Conservation (phyloP, 2,329 filamentous ascomycete genomes). For the Epicoccum sorghinum region DNA sequence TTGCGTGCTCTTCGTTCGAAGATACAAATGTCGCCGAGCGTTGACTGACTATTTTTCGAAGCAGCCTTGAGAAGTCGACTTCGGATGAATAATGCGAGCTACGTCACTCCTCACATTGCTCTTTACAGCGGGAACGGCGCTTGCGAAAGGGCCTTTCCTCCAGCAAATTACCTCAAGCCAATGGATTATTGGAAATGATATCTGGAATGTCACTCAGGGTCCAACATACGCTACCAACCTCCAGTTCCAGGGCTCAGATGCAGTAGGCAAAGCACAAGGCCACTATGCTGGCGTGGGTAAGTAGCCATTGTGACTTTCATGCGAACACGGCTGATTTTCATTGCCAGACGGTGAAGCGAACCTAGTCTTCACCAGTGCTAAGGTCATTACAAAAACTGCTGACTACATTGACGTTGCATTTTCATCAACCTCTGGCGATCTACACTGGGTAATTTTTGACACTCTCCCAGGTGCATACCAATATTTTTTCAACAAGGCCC, state of each 20-base stretch:
- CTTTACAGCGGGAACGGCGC: background rate
- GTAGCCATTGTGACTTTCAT: background rate
- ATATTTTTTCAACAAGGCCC: constrained; percentile 56
- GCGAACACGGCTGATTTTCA: background rate
- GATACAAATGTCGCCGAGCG: background rate
- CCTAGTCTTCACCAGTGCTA: constrained; percentile 51
- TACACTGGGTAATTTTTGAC: constrained; percentile 56
- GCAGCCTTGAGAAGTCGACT: background rate
- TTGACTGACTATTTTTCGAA: background rate
- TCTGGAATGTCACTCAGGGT: constrained; percentile 45
- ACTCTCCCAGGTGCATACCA: constrained; percentile 56
- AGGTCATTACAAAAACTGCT: constrained; percentile 35
- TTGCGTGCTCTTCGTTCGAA: constrained; percentile 4
- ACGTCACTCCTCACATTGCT: constrained; percentile 2
- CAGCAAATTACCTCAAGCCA: constrained; percentile 21
- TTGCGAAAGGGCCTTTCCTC: constrained; percentile 27
- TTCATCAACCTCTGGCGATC: constrained; percentile 50
- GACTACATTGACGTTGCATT: constrained; percentile 55
- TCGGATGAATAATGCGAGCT: constrained; percentile 1
- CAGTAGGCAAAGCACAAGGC: constrained; percentile 42
- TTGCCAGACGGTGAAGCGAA: constrained; percentile 46
- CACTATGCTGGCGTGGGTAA: constrained; percentile 49
- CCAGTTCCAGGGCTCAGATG: constrained; percentile 42
- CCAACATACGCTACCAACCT: constrained; percentile 43
- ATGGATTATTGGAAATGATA: constrained; percentile 42